phyloP scores from a whole-genome alignment of 306 rosid genomes.

The Benincasa hispida region DNA sequence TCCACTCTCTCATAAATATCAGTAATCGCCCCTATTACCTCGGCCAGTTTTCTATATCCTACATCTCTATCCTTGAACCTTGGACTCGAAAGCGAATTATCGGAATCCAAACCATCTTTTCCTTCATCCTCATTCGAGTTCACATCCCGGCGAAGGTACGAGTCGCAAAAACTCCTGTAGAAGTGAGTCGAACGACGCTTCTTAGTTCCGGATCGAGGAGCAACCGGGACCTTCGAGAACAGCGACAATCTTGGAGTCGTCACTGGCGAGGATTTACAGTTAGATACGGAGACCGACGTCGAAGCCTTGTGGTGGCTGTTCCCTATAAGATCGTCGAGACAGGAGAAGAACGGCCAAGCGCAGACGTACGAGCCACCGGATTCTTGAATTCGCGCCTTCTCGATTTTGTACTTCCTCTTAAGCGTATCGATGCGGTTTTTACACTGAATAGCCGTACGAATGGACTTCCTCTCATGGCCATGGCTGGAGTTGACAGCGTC shows the following conservation, averaged over 20 bases:
- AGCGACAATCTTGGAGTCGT: slow-evolving; percentile 20
- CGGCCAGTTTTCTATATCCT: slow-evolving; percentile 35
- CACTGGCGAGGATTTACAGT: neutral
- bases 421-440: slow-evolving; percentile 67
- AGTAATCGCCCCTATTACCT: slow-evolving; percentile 38
- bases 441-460: slow-evolving; percentile 57
- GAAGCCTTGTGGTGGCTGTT: slow-evolving; percentile 19
- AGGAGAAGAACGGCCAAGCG: slow-evolving; percentile 43
- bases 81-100: slow-evolving; percentile 11
- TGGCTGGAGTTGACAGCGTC: slow-evolving; percentile 44
- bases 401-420: slow-evolving; percentile 63
- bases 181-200: slow-evolving; percentile 27
- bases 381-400: slow-evolving; percentile 44
- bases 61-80: slow-evolving; percentile 16
- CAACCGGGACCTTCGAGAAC: slow-evolving; percentile 31
- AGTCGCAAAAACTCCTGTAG: neutral
- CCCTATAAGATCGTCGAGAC: slow-evolving; percentile 45
- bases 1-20: slow-evolving; percentile 59
- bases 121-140: slow-evolving; percentile 27
- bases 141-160: slow-evolving; percentile 19
- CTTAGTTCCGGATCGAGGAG: slow-evolving; percentile 40
- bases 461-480: slow-evolving; percentile 18
- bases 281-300: slow-evolving; percentile 17
- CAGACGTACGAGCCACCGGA: slow-evolving; percentile 23
- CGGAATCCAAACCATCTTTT: slow-evolving; percentile 19